phyloP scores from a whole-genome alignment of 495 filamentous ascomycete species.

The Aspergillus egyptiacus region DNA sequence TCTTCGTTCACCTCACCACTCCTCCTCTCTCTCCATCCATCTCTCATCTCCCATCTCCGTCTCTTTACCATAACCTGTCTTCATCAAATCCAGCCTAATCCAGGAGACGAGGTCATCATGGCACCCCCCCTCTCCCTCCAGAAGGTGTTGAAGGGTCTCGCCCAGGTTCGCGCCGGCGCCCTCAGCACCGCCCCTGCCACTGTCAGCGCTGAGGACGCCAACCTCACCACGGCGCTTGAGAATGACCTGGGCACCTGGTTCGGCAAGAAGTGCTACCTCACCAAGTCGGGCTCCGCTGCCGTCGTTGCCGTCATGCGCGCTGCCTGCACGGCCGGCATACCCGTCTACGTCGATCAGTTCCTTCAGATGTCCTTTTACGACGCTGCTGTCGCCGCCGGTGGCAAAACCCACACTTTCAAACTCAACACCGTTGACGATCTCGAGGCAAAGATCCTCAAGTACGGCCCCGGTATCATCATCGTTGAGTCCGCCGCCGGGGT shows the following conservation, averaged over 20 bases:
- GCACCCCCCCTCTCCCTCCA: too few relatives aligned
- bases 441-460: neutral
- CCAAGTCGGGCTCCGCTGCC: neutral
- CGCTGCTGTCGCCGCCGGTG: neutral
- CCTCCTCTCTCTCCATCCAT: too few relatives aligned
- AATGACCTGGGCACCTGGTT: neutral
- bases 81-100: too few relatives aligned
- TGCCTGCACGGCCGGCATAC: neutral
- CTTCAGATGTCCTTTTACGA: neutral
- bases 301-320: neutral
- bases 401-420: neutral
- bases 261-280: neutral
- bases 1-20: too few relatives aligned
- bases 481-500: neutral
- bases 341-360: neutral
- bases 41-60: too few relatives aligned
- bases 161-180: too few relatives aligned
- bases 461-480: neutral
- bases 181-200: too few relatives aligned
- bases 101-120: too few relatives aligned
- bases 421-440: neutral
- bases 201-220: too few relatives aligned
- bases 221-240: neutral
- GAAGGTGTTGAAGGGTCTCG: too few relatives aligned
- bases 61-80: too few relatives aligned